These are phyloP conservation scores for Acacia pycnantha DNA, from an alignment of 331 rosid species.

Conservation along the genomic window DNA sequence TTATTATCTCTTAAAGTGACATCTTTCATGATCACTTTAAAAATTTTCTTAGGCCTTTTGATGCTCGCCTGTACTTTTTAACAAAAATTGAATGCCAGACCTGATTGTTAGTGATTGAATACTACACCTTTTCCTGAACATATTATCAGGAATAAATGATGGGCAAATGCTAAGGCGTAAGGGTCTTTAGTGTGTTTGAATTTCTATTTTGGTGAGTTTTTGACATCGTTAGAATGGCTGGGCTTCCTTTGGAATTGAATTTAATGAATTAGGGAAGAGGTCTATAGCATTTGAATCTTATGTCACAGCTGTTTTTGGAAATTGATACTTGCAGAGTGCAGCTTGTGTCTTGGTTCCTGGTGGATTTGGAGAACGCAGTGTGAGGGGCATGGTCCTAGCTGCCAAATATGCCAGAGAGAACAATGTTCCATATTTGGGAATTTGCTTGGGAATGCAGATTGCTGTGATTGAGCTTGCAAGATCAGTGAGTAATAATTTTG, in stretches of 20 bases:
- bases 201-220: background rate
- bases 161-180: conserved; percentile 10
- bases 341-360: conserved; percentile 97
- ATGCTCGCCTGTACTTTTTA: background rate
- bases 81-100: background rate
- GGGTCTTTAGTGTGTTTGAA: conserved; percentile 4
- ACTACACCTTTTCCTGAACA: background rate
- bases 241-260: conserved; percentile 18
- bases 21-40: background rate
- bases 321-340: conserved; percentile 62
- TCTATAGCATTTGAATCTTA: conserved; percentile 18
- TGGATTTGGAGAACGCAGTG: conserved; percentile 99
- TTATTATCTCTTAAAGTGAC: background rate
- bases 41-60: background rate
- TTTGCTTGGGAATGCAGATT: conserved; percentile 99
- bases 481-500: conserved; percentile 62
- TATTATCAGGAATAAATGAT: conserved; percentile 13
- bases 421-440: conserved; percentile 92
- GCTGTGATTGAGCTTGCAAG: conserved; percentile 92
- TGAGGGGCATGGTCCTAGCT: conserved; percentile 92
- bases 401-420: conserved; percentile 98
- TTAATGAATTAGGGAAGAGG: conserved; percentile 24
- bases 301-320: conserved; percentile 7
- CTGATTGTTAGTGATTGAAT: background rate
- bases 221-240: conserved; percentile 17